These are phyloP conservation scores for Epipyxis sp. DNA, from an alignment of 108 stramenopile genomes.

Conservation along the genomic window DNA sequence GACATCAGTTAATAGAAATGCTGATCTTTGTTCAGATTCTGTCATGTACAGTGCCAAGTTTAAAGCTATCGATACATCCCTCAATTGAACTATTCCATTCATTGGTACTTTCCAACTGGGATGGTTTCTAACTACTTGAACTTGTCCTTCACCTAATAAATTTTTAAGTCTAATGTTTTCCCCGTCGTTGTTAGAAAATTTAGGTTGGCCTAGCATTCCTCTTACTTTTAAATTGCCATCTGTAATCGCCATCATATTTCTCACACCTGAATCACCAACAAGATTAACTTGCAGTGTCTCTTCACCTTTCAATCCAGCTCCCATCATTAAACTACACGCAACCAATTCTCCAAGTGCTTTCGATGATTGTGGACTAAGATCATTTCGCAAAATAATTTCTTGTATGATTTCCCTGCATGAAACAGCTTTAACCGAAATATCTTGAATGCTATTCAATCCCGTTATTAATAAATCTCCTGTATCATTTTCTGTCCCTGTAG, in stretches of 20 bases:
- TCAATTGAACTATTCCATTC: background rate
- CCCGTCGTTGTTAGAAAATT: background rate
- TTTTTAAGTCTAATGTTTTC: background rate
- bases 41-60: constrained; percentile 1
- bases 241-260: constrained; percentile 2
- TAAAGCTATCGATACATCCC: background rate
- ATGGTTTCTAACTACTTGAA: constrained; percentile 5
- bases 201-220: background rate
- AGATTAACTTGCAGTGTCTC: constrained; percentile 17
- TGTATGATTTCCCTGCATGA: background rate
- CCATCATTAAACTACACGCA: background rate
- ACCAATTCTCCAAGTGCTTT: background rate
- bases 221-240: background rate
- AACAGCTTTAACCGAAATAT: background rate
- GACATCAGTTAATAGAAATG: background rate
- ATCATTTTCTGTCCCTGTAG: too few relatives aligned
- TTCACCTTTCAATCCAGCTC: background rate
- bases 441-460: background rate
- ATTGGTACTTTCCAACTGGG: background rate
- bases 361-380: background rate
- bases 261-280: constrained; percentile 1
- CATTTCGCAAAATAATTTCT: background rate
- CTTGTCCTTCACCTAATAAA: background rate
- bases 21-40: background rate
- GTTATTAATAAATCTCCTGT: background rate